Conservation (phyloP, 352 stramenopile species). For the Bremia lactucae region DNA sequence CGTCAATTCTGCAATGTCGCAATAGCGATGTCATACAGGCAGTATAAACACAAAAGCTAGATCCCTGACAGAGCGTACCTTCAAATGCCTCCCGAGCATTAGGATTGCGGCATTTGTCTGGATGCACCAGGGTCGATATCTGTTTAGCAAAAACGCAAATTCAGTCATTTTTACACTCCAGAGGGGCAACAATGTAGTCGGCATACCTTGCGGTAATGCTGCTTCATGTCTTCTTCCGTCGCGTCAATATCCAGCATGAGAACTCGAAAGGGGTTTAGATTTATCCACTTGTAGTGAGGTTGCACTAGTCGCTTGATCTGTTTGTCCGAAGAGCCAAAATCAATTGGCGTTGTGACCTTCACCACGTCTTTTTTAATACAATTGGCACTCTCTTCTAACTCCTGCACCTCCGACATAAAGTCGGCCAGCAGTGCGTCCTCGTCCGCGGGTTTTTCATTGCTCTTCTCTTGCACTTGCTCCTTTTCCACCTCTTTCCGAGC, state of each 20-base stretch:
- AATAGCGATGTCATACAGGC: conserved; percentile 1
- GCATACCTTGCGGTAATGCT: conserved; percentile 81
- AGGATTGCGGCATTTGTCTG: conserved; percentile 67
- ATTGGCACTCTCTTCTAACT: conserved; percentile 67
- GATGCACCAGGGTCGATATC: conserved; percentile 84
- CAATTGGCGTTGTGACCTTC: conserved; percentile 42
- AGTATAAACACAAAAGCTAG: background rate
- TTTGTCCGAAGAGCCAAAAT: conserved; percentile 57
- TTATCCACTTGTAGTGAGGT: conserved; percentile 78
- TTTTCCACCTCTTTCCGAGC: conserved; percentile 1
- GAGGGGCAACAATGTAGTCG: background rate
- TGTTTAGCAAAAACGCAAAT: conserved; percentile 9
- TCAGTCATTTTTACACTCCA: too few relatives aligned
- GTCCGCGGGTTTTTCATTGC: conserved; percentile 20
- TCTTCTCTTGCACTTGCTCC: conserved; percentile 13
- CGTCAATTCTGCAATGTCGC: conserved; percentile 48
- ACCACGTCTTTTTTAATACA: conserved; percentile 61
- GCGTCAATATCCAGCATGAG: conserved; percentile 82
- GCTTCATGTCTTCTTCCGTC: conserved; percentile 84
- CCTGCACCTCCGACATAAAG: conserved; percentile 82
- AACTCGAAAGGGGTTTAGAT: conserved; percentile 83
- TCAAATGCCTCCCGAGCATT: conserved; percentile 80
- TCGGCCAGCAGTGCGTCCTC: conserved; percentile 59
- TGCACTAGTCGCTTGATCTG: conserved; percentile 60
- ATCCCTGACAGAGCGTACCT: conserved; percentile 25